Base-by-base conservation (phyloP, 2,329 filamentous ascomycete genomes). In the Capronia americana region DNA sequence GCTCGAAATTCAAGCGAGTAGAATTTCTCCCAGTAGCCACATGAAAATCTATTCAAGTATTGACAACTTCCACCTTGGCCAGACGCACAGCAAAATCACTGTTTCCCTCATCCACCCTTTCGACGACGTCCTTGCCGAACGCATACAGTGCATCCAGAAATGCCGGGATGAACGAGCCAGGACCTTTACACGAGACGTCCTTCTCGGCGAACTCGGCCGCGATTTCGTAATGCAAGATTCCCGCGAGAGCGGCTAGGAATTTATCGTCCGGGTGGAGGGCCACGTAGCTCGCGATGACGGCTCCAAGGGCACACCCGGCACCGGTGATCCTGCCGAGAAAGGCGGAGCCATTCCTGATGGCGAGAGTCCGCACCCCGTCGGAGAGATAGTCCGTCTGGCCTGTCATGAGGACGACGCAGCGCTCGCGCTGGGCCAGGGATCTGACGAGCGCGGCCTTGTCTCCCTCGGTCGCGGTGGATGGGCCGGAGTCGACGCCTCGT, bases 251-350 rank as follows among this genome's bases (percentile, higher is more conserved):
- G 4, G 92, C 92, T 1, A 87, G 78, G n/a, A 97, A 81, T 74
- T 87, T 88, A 74, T 93, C 89, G 1, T 82, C 79, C 1, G 80
- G 79, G 61, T 85, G 82, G 6, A 88, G 86, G 0, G 92, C 90
- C 53, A 94, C 76, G 76, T 90, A 90, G 59, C 91, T 89, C 23
- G 91, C 92, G 57, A 97, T 84, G 0, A 89, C 87, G 0, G 93
- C 95, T 1, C 93, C 94, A 6, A 97, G 84, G 4, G 91, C 90
- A 77, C 94, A 98, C 0, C 94, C 94, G 46, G 89, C 92, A n/a
- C 80, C 80, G 1, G 80, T 82, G 20, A 82, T 77, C 67, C 78
- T 77, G n/a, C 79, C 77, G 0, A 82, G 77, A 32, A 75, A 84
- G 70, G 84, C 82, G 76, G 96, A 90, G 0, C 94, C 94, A 75